These are phyloP conservation scores for Urochloa ruziziensis DNA, from an alignment of 176 grass and related monocot genomes.

Conservation along the genomic window DNA sequence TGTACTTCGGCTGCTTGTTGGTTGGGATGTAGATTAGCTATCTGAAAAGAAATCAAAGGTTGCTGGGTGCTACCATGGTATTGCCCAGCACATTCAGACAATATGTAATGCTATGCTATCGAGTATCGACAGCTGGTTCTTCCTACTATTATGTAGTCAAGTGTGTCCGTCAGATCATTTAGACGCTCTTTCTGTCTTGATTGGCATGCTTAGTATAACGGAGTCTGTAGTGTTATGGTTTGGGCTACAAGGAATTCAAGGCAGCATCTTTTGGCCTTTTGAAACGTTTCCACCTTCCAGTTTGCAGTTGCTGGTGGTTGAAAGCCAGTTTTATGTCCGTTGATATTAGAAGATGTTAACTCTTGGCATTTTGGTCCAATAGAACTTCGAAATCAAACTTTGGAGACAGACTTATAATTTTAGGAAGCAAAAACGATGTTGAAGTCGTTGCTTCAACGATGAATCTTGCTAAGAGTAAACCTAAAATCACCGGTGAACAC, in stretches of 20 bases:
- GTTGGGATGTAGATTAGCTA: slow-evolving; percentile 8
- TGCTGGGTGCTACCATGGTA: background rate
- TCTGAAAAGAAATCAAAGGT: background rate
- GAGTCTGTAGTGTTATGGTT: no score
- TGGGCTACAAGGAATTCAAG: background rate
- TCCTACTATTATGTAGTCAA: background rate
- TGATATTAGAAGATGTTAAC: no score
- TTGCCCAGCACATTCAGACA: background rate
- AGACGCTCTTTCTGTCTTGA: background rate
- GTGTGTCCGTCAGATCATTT: background rate
- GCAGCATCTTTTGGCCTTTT: background rate
- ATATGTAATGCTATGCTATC: slow-evolving; percentile 19
- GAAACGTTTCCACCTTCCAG: background rate
- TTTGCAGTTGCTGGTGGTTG: background rate
- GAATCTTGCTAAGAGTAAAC: background rate
- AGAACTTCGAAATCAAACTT: background rate
- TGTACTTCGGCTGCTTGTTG: background rate
- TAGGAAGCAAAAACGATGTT: no score
- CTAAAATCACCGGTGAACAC: no score
- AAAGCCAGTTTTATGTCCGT: no score
- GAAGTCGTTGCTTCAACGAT: background rate
- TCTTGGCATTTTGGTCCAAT: background rate
- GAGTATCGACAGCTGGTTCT: no score
- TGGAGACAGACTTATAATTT: no score
- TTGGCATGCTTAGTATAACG: background rate